Evolutionary conservation across 2,329 filamentous ascomycete species (phyloP), one percentile per base, ranked within the genome.

Genomic region (Phyllosticta paracitricarpa): DNA sequence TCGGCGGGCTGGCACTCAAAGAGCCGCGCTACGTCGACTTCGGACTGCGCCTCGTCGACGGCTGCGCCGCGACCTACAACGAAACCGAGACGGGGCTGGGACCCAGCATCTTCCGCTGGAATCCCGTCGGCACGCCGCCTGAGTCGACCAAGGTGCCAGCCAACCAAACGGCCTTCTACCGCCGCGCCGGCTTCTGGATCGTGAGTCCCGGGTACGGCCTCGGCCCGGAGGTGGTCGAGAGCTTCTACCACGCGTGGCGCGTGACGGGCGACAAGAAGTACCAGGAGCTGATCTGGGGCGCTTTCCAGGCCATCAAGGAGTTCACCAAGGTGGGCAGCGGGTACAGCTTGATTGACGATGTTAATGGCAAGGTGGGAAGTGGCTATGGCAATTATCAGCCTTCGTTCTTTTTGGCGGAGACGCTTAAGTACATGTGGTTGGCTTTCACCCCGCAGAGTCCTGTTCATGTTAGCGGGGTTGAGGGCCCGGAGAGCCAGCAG

Each of bases 371-470:
- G 2, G 79, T 77, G 26, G 89, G 89, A 8, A 88, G 88, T 0
- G 74, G 75, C 0, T 84, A 81, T 63, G 73, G 74, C 51, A 84
- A 96, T 71, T 86, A 87, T 71, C 88, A 92, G 79, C 89, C 96
- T 75, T 92, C 88, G 68, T 96, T 94, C 76, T 87, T 89, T 78
- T 91, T 95, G 72, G 90, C 91, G 0, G 91, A 96, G 77, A 88
- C 92, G 65, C 71, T 96, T 72, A 96, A 96, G 79, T 95, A 95
- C 72, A 78, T 82, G 62, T 95, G 89, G 75, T 72, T 95, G 67
- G 88, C 89, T 62, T 84, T 86, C 69, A 80, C 82, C 0, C 77
- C 75, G 63, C 73, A 67, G 66, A 69, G 66, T 66, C 57, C 26
- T 8, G 35, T 28, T 78, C 83, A 86, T 67, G 77, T 84, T 14